phyloP scores from a whole-genome alignment of 192 early-diverging fungal genomes.

The Entomortierella chlamydospora region DNA sequence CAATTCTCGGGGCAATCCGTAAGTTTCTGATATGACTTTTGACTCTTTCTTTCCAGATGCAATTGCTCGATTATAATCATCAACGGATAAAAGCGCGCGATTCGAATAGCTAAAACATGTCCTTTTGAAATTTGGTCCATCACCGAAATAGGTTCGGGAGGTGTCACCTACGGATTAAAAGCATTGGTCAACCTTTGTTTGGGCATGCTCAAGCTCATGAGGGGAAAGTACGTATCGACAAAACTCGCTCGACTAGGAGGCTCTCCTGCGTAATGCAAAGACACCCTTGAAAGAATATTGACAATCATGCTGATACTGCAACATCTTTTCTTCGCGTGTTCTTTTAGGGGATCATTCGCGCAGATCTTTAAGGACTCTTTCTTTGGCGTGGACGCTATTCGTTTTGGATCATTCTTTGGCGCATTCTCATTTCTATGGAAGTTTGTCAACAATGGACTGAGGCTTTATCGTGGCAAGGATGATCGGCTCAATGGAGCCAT shows the following conservation, averaged over 20 bases:
- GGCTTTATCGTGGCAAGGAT: slow-evolving; percentile 61
- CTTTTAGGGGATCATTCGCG: slow-evolving; percentile 55
- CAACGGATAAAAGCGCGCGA: no score
- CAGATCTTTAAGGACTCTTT: slow-evolving; percentile 61
- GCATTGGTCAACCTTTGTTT: slow-evolving; percentile 48
- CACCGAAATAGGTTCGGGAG: slow-evolving; percentile 26
- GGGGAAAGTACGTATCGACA: slow-evolving; percentile 39
- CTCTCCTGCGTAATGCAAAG: no score
- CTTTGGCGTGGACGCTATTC: slow-evolving; percentile 66
- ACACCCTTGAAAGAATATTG: no score
- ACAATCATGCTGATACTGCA: no score
- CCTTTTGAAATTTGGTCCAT: background rate
- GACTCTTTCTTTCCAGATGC: background rate
- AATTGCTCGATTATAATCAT: background rate
- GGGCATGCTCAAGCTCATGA: slow-evolving; percentile 53
- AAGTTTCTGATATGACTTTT: slow-evolving; percentile 18
- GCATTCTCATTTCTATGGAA: slow-evolving; percentile 82
- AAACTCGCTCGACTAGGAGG: no score
- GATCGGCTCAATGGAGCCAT: slow-evolving; percentile 66
- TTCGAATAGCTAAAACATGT: background rate
- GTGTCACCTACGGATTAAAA: slow-evolving; percentile 44
- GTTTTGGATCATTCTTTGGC: slow-evolving; percentile 84
- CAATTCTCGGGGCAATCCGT: slow-evolving; percentile 50
- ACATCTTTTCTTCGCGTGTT: no score
- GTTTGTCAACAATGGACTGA: slow-evolving; percentile 72